Evolutionary conservation across 1,139 yeast species (phyloP).

Genomic region (Candida smagusa): DNA sequence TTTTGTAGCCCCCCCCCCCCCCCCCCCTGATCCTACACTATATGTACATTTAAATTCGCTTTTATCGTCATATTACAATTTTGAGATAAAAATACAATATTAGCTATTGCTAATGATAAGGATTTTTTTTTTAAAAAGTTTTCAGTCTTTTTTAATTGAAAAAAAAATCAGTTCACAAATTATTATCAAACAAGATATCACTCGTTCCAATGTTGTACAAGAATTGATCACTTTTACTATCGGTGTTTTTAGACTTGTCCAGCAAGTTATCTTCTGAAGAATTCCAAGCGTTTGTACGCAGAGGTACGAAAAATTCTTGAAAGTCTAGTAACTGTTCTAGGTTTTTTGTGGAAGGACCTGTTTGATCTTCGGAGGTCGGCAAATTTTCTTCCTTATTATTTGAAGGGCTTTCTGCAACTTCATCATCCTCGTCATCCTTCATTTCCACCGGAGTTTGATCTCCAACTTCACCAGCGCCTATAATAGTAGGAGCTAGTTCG

Average conservation of each 20-base stretch:
- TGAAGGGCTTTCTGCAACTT: not conserved
- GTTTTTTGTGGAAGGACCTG: slow-evolving; percentile 3
- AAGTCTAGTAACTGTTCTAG: slow-evolving; percentile 18
- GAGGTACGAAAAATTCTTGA: slow-evolving; percentile 20
- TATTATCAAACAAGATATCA: slow-evolving; percentile 20
- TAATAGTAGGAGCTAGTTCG: slow-evolving; percentile 5
- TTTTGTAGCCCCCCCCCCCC: no score
- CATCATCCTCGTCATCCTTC: not conserved
- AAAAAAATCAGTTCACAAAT: no score
- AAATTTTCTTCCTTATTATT: not conserved
- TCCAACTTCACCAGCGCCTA: not conserved
- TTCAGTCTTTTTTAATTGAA: slow-evolving; percentile 2
- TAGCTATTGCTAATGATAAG: not conserved
- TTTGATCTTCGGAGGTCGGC: not conserved
- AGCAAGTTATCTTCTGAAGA: slow-evolving; percentile 12
- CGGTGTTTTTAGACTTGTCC: slow-evolving; percentile 9
- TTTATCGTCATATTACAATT: no score
- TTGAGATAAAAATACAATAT: not conserved
- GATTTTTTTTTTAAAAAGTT: not conserved
- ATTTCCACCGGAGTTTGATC: slow-evolving; percentile 1
- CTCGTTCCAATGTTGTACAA: slow-evolving; percentile 20
- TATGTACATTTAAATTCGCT: no score
- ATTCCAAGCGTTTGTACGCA: slow-evolving; percentile 5
- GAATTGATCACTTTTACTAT: slow-evolving; percentile 16
- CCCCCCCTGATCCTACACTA: no score